A percentile compares a stretch with the other conserved stretches of the same genome.
Evolutionary conservation across 2,329 filamentous ascomycete genomes (phyloP).

Genomic region (Talaromyces sp.): DNA sequence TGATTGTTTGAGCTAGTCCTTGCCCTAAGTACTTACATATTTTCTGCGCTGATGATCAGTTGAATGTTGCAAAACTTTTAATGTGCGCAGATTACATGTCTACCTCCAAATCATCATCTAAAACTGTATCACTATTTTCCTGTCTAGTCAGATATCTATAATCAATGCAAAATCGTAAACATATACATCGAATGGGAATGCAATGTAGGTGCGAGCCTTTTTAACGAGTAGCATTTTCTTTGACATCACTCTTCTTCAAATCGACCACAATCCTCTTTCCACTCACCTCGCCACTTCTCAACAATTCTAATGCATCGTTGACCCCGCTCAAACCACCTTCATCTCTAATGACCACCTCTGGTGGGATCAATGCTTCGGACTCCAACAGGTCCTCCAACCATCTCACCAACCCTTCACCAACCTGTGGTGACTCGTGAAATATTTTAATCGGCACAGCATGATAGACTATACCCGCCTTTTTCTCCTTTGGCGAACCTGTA

Average conservation of each 20-base stretch:
- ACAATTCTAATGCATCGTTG: constrained; percentile 64
- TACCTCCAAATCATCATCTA: not conserved
- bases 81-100: not conserved
- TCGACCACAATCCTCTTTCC: constrained; percentile 67
- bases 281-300: constrained; percentile 64
- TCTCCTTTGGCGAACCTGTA: constrained; percentile 62
- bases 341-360: constrained; percentile 60
- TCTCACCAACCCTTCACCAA: constrained; percentile 60
- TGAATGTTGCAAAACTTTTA: not conserved
- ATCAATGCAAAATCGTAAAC: not conserved
- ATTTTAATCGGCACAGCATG: constrained; percentile 72
- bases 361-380: constrained; percentile 53
- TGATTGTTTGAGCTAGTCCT: not conserved
- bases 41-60: not conserved
- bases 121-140: not conserved
- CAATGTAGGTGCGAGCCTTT: not conserved
- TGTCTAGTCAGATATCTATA: not conserved
- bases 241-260: constrained; percentile 18
- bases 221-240: not conserved
- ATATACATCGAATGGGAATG: not conserved
- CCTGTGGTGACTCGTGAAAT: constrained; percentile 64
- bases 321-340: constrained; percentile 63
- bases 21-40: not conserved
- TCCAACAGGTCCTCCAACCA: constrained; percentile 68
- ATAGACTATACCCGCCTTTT: constrained; percentile 47